These are phyloP conservation scores for Candida andamanensis DNA, from an alignment of 805 yeast species.

Conservation along the genomic window DNA sequence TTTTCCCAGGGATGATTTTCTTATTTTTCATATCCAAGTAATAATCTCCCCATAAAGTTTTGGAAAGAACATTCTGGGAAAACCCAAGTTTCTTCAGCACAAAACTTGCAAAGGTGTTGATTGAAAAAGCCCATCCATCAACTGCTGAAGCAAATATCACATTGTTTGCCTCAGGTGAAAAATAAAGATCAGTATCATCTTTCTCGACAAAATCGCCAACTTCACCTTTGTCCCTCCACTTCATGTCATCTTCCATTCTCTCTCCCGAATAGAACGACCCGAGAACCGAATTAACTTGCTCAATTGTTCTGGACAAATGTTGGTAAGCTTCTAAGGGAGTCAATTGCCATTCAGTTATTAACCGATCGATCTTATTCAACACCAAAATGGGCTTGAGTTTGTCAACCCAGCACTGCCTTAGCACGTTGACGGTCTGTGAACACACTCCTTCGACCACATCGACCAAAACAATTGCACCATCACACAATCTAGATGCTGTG, in stretches of 20 bases:
- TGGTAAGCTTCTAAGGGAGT: conserved; percentile 80
- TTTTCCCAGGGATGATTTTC: conserved; percentile 65
- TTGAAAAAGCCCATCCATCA: conserved; percentile 97
- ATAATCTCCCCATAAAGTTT: conserved; percentile 95
- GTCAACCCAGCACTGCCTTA: conserved; percentile 95
- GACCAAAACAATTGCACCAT: conserved; percentile 91
- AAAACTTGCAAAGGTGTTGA: conserved; percentile 82
- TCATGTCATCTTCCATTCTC: conserved; percentile 80
- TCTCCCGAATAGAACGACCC: conserved; percentile 93
- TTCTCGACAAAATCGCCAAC: conserved; percentile 59
- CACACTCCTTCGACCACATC: conserved; percentile 99
- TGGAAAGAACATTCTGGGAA: conserved; percentile 69
- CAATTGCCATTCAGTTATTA: conserved; percentile 75
- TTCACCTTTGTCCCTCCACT: conserved; percentile 65
- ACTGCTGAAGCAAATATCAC: conserved; percentile 87
- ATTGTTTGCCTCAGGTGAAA: conserved; percentile 81
- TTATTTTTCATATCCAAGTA: conserved; percentile 87
- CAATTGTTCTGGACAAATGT: conserved; percentile 74
- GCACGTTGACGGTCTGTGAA: conserved; percentile 91
- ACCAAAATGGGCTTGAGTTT: conserved; percentile 83
- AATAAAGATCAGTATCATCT: conserved; percentile 78
- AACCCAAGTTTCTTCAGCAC: conserved; percentile 83
- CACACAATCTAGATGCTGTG: conserved; percentile 92
- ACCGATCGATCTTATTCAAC: conserved; percentile 84
- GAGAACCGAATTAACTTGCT: conserved; percentile 90